These are phyloP conservation scores for Ascomycota sp. DNA, from an alignment of 2,329 filamentous ascomycete genomes.

Conservation along the genomic window DNA sequence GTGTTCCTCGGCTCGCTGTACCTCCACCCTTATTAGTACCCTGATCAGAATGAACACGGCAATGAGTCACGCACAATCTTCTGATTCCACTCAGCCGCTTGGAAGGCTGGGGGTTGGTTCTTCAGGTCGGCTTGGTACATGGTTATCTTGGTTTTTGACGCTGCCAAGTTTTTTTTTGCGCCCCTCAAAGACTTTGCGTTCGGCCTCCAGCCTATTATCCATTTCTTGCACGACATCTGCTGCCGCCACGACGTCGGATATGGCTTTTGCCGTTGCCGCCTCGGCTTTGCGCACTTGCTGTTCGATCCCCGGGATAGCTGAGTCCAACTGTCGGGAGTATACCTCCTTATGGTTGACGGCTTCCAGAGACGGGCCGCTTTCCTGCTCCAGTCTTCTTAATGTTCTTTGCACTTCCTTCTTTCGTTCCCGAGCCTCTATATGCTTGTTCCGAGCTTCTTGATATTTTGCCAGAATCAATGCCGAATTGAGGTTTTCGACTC, in stretches of 20 bases:
- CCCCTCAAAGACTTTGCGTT: constrained; percentile 25
- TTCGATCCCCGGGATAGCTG: constrained; percentile 33
- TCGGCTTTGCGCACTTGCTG: constrained; percentile 33
- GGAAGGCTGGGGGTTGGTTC: constrained; percentile 44
- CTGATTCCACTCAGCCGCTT: constrained; percentile 49
- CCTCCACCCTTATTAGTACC: constrained; percentile 7
- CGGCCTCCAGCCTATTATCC: constrained; percentile 24
- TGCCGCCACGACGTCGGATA: constrained; percentile 10
- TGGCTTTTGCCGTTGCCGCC: constrained; percentile 6
- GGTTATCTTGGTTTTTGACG: constrained; percentile 35
- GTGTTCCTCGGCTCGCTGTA: constrained; percentile 40
- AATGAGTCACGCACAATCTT: constrained; percentile 36
- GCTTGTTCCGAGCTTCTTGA: constrained; percentile 26
- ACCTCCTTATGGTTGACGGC: constrained; percentile 49
- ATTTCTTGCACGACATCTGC: constrained; percentile 21
- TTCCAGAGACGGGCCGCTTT: constrained; percentile 43
- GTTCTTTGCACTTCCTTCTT: constrained; percentile 34
- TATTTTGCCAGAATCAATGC: constrained; percentile 48
- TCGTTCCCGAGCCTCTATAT: constrained; percentile 30
- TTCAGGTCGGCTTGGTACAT: constrained; percentile 41
- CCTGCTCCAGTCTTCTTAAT: constrained; percentile 35
- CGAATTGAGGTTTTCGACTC: constrained; percentile 43
- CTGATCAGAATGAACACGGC: background rate
- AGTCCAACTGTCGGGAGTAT: constrained; percentile 39
- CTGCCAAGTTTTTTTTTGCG: constrained; percentile 29